These are phyloP conservation scores for Lecanicillium sp. DNA, from an alignment of 2,329 filamentous ascomycete species.

Conservation along the genomic window DNA sequence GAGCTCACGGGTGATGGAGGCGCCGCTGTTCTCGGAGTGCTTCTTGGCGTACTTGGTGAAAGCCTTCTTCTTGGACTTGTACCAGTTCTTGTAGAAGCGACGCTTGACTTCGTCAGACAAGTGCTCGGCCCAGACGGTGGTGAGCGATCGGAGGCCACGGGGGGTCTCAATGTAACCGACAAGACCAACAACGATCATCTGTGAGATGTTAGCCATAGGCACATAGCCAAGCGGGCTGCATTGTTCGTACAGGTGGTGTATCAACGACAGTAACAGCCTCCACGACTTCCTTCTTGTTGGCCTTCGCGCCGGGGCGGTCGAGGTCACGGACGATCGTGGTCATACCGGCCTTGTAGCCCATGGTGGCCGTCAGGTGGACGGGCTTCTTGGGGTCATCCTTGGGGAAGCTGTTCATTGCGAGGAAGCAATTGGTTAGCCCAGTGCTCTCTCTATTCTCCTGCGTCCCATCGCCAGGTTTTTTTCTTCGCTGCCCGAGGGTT, in stretches of 20 bases:
- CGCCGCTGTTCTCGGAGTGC: slow-evolving; percentile 88
- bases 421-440: slow-evolving; percentile 14
- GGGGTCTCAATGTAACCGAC: slow-evolving; percentile 99
- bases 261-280: slow-evolving; percentile 84
- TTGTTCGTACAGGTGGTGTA: slow-evolving; percentile 91
- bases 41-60: slow-evolving; percentile 99
- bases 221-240: slow-evolving; percentile 71
- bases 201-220: slow-evolving; percentile 64
- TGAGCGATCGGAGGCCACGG: slow-evolving; percentile 97
- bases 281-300: slow-evolving; percentile 98
- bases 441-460: slow-evolving; percentile 10
- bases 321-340: slow-evolving; percentile 99
- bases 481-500: slow-evolving; percentile 1
- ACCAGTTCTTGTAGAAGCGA: slow-evolving; percentile 99
- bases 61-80: slow-evolving; percentile 99
- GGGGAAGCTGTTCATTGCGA: slow-evolving; percentile 65
- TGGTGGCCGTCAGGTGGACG: slow-evolving; percentile 93
- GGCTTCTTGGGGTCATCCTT: slow-evolving; percentile 99
- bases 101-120: slow-evolving; percentile 97
- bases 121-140: slow-evolving; percentile 99
- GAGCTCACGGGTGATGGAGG: slow-evolving; percentile 90
- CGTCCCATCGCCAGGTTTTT: not conserved
- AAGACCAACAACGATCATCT: slow-evolving; percentile 99
- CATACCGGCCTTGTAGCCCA: slow-evolving; percentile 99
- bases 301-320: slow-evolving; percentile 97